Conservation (phyloP, 2,329 filamentous ascomycete genomes). For the Colletotrichum endophyticum region DNA sequence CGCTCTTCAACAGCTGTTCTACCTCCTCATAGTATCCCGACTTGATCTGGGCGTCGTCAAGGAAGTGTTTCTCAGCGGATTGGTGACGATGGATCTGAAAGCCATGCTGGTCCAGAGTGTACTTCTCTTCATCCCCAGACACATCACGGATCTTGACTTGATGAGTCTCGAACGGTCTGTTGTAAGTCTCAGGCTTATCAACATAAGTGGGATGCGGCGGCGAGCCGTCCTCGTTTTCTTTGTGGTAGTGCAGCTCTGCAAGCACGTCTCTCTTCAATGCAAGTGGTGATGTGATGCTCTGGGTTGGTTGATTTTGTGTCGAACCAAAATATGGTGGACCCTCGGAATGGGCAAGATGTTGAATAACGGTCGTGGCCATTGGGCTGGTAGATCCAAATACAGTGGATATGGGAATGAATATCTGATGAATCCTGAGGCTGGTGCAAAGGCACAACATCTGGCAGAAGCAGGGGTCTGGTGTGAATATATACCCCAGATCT, state of each 20-base stretch:
- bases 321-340: not conserved
- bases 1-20: constrained; percentile 67
- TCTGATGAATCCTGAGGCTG: not conserved
- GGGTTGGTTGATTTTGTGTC: not conserved
- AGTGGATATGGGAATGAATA: not conserved
- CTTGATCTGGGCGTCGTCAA: constrained; percentile 67
- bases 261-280: constrained; percentile 23
- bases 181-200: constrained; percentile 37
- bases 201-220: constrained; percentile 39
- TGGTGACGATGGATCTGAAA: constrained; percentile 38
- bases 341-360: not conserved
- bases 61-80: constrained; percentile 39
- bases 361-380: constrained; percentile 19
- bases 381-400: not conserved
- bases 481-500: not conserved
- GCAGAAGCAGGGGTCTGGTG: not conserved
- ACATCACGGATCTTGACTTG: constrained; percentile 38
- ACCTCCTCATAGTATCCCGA: constrained; percentile 75
- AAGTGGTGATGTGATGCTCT: not conserved
- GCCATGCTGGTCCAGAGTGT: constrained; percentile 41
- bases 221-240: constrained; percentile 45
- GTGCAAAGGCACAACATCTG: not conserved
- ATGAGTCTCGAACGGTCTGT: constrained; percentile 30
- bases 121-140: constrained; percentile 37
- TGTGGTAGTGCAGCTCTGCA: constrained; percentile 42